A percentile compares a stretch with the other conserved stretches of the same genome.
These are phyloP conservation scores for Cystobasidium pallidum DNA, from an alignment of 1,284 basidiomycete genomes.

Conservation along the genomic window DNA sequence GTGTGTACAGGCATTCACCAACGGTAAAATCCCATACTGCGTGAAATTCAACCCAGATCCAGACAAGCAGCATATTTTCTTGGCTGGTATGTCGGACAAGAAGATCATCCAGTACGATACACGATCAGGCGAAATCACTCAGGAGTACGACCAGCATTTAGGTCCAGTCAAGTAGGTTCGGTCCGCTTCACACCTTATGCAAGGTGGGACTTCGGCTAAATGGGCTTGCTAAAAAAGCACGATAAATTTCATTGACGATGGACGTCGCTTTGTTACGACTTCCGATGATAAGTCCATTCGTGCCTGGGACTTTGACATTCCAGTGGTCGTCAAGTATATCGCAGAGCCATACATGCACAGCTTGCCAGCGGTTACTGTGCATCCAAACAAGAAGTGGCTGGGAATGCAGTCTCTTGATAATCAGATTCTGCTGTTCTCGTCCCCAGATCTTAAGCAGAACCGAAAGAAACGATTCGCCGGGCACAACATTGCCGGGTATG, in stretches of 20 bases:
- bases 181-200: too few species aligned
- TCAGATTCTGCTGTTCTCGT: slow-evolving; percentile 93
- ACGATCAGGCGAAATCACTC: slow-evolving; percentile 86
- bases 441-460: slow-evolving; percentile 92
- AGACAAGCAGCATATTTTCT: slow-evolving; percentile 93
- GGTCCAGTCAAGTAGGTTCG: slow-evolving; percentile 74
- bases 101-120: slow-evolving; percentile 99
- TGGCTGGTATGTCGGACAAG: slow-evolving; percentile 98
- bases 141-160: slow-evolving; percentile 98
- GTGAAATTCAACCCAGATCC: slow-evolving; percentile 93
- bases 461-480: slow-evolving; percentile 94
- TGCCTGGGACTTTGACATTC: slow-evolving; percentile 69
- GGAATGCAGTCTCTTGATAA: slow-evolving; percentile 97
- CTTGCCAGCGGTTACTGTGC: slow-evolving; percentile 94
- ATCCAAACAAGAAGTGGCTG: slow-evolving; percentile 93
- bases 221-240: too few species aligned
- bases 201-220: too few species aligned
- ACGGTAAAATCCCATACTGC: slow-evolving; percentile 94
- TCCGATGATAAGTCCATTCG: slow-evolving; percentile 99
- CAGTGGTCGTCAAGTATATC: slow-evolving; percentile 95
- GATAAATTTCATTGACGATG: slow-evolving; percentile 95
- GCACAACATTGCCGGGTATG: slow-evolving; percentile 94
- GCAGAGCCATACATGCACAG: slow-evolving; percentile 99
- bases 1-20: slow-evolving; percentile 91
- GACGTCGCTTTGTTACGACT: slow-evolving; percentile 94